Conservation (phyloP, 768 basidiomycete species). For the Gloeophyllum trabeum region DNA sequence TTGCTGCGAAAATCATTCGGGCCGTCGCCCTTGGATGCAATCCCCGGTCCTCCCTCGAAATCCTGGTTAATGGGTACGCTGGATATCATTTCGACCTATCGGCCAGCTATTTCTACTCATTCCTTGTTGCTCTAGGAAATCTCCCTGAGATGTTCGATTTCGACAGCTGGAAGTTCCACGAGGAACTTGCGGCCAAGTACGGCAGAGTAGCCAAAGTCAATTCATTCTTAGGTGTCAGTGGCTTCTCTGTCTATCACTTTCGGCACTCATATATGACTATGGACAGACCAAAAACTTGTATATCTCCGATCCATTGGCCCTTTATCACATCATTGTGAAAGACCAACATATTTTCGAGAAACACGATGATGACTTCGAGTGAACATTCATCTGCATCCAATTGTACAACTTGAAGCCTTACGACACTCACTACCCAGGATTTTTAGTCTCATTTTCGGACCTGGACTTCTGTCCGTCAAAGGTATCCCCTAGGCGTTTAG, state of each 20-base stretch:
- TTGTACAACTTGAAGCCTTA: background rate
- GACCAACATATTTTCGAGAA: constrained; percentile 16
- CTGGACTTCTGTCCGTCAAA: constrained; percentile 24
- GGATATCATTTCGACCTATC: background rate
- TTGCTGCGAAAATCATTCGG: too few species aligned
- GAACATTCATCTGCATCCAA: constrained; percentile 1
- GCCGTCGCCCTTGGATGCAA: too few species aligned
- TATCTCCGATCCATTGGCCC: constrained; percentile 32
- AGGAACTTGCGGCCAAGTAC: constrained; percentile 16
- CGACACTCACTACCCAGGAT: background rate
- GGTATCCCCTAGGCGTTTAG: constrained; percentile 17
- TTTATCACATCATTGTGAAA: constrained; percentile 34
- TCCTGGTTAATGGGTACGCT: background rate
- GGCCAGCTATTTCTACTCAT: too few species aligned
- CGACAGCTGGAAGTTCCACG: constrained; percentile 21
- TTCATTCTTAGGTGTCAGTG: constrained; percentile 21
- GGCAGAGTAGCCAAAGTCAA: constrained; percentile 23
- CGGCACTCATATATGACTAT: background rate
- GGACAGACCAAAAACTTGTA: constrained; percentile 19
- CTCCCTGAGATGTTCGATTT: too few species aligned
- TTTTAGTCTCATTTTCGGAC: constrained; percentile 20
- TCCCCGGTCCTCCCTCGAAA: background rate
- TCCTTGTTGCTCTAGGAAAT: too few species aligned
- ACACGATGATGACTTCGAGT: constrained; percentile 6
- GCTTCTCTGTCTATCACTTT: background rate